Percentiles rank a stretch among this genome's conserved stretches.
Conservation (phyloP, 257 asterid genomes). For the Buddleja alternifolia region DNA sequence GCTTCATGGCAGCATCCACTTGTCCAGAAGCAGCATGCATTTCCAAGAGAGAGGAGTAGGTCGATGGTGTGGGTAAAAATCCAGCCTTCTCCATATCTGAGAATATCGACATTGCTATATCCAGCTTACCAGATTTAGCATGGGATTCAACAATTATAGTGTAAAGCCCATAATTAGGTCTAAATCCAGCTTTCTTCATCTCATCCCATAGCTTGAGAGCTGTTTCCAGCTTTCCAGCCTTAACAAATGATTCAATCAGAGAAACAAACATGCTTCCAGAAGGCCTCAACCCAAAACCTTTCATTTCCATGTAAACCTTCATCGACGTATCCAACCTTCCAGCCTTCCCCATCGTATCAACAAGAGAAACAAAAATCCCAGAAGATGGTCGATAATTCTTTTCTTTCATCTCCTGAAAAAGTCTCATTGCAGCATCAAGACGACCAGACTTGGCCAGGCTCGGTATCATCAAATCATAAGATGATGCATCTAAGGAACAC, state of each 20-base stretch:
- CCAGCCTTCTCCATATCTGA: constrained; percentile 96
- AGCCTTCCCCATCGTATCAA: constrained; percentile 78
- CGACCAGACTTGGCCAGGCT: constrained; percentile 91
- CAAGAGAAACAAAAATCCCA: constrained; percentile 50
- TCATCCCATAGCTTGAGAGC: constrained; percentile 89
- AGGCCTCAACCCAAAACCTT: constrained; percentile 80
- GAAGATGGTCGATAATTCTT: constrained; percentile 50
- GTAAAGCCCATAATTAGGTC: constrained; percentile 91
- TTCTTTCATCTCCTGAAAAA: constrained; percentile 57
- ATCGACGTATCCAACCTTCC: constrained; percentile 87
- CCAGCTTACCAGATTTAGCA: constrained; percentile 97
- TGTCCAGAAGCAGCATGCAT: constrained; percentile 93
- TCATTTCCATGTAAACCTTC: constrained; percentile 89
- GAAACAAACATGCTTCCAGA: constrained; percentile 88
- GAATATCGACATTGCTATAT: constrained; percentile 84
- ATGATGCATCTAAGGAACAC: constrained; percentile 75
- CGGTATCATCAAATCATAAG: constrained; percentile 92
- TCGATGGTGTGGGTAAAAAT: constrained; percentile 92
- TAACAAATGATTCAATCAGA: constrained; percentile 81
- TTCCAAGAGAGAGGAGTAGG: constrained; percentile 90
- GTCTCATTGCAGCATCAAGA: constrained; percentile 71
- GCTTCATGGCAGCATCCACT: constrained; percentile 90
- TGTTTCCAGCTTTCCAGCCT: constrained; percentile 87
- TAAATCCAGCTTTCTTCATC: constrained; percentile 87
- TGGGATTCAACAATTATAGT: constrained; percentile 92